Evolutionary conservation across 2,329 filamentous ascomycete species (phyloP), one percentile per base, ranked within the genome.

Genomic region (Geosmithia putterillii): DNA sequence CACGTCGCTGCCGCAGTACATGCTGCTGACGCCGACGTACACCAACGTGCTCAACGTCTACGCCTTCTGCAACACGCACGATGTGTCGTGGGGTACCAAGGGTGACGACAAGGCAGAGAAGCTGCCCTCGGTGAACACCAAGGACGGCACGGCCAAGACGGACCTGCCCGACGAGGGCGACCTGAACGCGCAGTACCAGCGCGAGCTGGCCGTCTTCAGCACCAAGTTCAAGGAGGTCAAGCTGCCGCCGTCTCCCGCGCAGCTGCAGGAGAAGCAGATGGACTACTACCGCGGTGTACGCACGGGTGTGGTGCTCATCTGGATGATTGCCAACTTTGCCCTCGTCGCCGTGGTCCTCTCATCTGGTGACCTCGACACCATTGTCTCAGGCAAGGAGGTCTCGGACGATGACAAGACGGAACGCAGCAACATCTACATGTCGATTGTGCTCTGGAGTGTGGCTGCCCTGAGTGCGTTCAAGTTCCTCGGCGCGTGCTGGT

Each of bases 41-140:
- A 94, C 94, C 69, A 98, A 96, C 64, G 89, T 96, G 46, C 80
- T 98, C 55, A 98, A 96, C 70, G 92, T 98, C 45, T 98, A 96
- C 64, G 90, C 90, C 47, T 98, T 98, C 66, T 96, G 89, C 67
- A 95, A 95, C 65, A 95, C 89, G 21, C 89, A 95, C 72, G 89
- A 95, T 57, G 92, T 95, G 50, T 94, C 89, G 3, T 95, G 89
- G 89, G 89, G 89, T 56, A 98, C 92, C 37, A 98, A 96, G 64
- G 92, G 92, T 54, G 92, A 96, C 60, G 90, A 95, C 66, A 95
- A 95, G 63, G 75, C 90, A 7, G 88, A 94, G 54, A 89, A 90
- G 57, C 76, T 95, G 43, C 86, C 87, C 2, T 86, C 81, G 0
- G 90, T 92, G 52, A 89, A 81, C 52, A 83, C 89, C 43, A 95